Evolutionary conservation across 2,329 filamentous ascomycete genomes (phyloP).

Genomic region (Xylaria sp.): DNA sequence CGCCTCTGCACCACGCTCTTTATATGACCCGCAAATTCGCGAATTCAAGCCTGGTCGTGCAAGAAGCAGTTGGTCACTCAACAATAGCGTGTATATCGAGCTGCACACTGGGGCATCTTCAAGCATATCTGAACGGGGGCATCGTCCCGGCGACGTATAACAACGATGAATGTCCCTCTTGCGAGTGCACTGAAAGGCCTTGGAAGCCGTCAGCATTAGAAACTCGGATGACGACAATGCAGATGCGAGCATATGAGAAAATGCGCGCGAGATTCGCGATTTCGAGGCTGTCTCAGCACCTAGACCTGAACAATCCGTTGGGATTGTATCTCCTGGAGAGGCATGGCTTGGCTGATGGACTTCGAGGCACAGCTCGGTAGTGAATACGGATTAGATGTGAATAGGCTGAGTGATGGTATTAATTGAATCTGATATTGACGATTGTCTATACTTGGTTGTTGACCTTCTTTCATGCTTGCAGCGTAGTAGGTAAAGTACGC

Average conservation of each 20-base stretch:
- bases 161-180: constrained; percentile 25
- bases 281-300: constrained; percentile 13
- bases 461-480: too few species aligned
- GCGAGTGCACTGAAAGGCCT: constrained; percentile 27
- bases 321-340: constrained; percentile 13
- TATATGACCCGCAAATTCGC: constrained; percentile 37
- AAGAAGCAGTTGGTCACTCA: constrained; percentile 35
- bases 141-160: constrained; percentile 31
- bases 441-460: too few species aligned
- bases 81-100: constrained; percentile 32
- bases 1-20: constrained; percentile 45
- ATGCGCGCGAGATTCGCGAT: constrained; percentile 11
- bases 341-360: neutral
- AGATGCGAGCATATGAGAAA: constrained; percentile 13
- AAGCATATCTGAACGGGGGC: constrained; percentile 35
- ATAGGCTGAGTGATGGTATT: too few species aligned
- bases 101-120: constrained; percentile 34
- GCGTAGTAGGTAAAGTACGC: too few species aligned
- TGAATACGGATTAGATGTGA: too few species aligned
- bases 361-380: too few species aligned
- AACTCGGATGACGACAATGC: neutral
- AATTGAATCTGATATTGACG: too few species aligned
- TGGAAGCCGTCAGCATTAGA: constrained; percentile 20
- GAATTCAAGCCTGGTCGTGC: constrained; percentile 36
- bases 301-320: constrained; percentile 15